Conservation (phyloP, 192 early-diverging fungal species). For the Entomortierella chlamydospora region DNA sequence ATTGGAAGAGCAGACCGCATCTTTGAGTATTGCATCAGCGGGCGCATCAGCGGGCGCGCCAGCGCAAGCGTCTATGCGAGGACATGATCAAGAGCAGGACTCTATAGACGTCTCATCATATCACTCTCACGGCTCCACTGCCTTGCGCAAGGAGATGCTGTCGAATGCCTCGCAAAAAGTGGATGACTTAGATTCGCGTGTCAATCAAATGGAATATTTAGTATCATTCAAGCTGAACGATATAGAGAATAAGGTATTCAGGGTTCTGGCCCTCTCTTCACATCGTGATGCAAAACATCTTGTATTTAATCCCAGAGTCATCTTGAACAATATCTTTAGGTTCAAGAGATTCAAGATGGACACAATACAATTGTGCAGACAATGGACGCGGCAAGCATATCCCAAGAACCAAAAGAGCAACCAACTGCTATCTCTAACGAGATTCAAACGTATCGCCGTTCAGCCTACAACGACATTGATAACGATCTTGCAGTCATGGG, state of each 20-base stretch:
- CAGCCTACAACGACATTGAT: not conserved
- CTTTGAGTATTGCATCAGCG: not conserved
- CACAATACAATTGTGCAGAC: not conserved
- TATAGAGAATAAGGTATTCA: conserved; percentile 37
- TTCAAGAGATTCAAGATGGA: conserved; percentile 19
- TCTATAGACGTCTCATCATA: not conserved
- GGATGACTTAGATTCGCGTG: conserved; percentile 26
- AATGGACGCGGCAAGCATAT: not conserved
- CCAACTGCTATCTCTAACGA: not conserved
- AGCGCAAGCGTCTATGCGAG: no score
- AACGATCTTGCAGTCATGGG: not conserved
- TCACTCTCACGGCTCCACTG: conserved; percentile 6
- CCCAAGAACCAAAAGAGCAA: not conserved
- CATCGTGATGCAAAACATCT: not conserved
- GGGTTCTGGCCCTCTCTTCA: not conserved
- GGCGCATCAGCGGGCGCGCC: not conserved
- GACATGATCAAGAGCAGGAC: not conserved
- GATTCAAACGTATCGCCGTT: not conserved
- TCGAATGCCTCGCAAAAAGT: conserved; percentile 24
- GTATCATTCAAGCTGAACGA: conserved; percentile 28
- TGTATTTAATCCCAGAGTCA: not conserved
- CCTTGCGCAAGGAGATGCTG: conserved; percentile 20
- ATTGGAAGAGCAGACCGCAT: conserved; percentile 7
- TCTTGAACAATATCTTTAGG: not conserved
- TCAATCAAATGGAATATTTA: conserved; percentile 31